Conservation (phyloP, 352 stramenopile species). For the Pythium apleroticum region DNA sequence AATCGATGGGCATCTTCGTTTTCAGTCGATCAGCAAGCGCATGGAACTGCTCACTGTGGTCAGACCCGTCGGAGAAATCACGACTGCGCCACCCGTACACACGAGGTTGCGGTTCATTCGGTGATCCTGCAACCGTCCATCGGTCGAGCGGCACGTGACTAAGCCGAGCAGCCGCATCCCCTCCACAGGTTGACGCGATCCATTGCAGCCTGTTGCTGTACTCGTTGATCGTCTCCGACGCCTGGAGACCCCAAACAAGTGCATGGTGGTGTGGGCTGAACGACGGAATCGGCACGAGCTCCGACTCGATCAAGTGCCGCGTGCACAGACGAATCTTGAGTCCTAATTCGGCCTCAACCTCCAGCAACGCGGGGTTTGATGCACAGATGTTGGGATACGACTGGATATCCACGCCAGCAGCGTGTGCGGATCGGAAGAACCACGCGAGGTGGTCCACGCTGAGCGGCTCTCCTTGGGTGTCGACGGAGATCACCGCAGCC, state of each 20-base stretch:
- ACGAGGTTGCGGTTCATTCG: constrained; percentile 34
- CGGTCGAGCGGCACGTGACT: constrained; percentile 46
- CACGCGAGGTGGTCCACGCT: constrained; percentile 47
- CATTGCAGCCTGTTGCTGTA: constrained; percentile 56
- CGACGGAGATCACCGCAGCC: constrained; percentile 32
- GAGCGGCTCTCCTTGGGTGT: constrained; percentile 22
- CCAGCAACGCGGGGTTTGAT: constrained; percentile 36
- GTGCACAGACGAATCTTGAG: constrained; percentile 57
- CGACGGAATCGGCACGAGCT: constrained; percentile 34
- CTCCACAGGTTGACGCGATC: constrained; percentile 48
- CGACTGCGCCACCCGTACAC: constrained; percentile 54
- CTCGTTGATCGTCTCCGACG: constrained; percentile 41
- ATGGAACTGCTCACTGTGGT: constrained; percentile 23
- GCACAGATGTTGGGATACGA: constrained; percentile 47
- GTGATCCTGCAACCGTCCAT: constrained; percentile 43
- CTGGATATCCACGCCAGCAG: constrained; percentile 40
- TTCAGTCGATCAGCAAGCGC: constrained; percentile 29
- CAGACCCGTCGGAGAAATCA: constrained; percentile 40
- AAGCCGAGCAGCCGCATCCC: constrained; percentile 39
- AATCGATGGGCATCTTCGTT: constrained; percentile 43
- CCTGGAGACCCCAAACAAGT: constrained; percentile 53
- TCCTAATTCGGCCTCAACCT: constrained; percentile 37
- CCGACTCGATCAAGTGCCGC: constrained; percentile 50
- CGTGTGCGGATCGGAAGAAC: constrained; percentile 45
- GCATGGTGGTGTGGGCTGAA: constrained; percentile 52